Evolutionary conservation across 495 filamentous ascomycete genomes (phyloP), one percentile per base, ranked within the genome.

Genomic region (Parathielavia appendiculata): DNA sequence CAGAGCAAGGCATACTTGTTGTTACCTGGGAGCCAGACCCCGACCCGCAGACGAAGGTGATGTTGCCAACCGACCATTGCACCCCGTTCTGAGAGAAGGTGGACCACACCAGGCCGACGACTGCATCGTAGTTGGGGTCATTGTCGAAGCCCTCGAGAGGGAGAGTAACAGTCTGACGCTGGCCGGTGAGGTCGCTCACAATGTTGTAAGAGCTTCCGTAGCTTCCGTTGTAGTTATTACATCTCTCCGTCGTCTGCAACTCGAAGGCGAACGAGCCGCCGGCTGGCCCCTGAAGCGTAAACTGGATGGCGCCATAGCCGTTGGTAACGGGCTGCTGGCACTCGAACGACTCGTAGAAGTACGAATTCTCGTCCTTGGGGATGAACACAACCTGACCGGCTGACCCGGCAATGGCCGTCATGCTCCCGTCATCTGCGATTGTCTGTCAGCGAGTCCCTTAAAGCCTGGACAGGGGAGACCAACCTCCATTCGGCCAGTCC

Each of bases 321-420:
- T 71, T 65, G 23, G 73, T 71, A 11, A 66, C 62, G 39, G 76
- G 73, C 40, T 73, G 69, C 45, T 78, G 65, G 63, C 82, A 85
- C 10, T 66, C 59, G 54, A 84, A 79, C 12, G 74, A 76, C 56
- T 82, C 81, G 56, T 84, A 84, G 58, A 83, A 80, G 63, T 85
- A 85, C n/a, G 78, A 79, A 13, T 69, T 63, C 11, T 56, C 56
- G 46, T 72, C 58, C 34, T 73, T 78, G 10, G 79, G 79, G 6
- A 74, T 77, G 65, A 85, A 84, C 10, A 74, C 73, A 5, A 84
- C 74, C 59, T 74, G 69, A 52, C 75, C 72, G 22, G 70, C 72
- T 22, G 69, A 68, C 14, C 70, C 73, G 47, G 74, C 73, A 61
- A 82, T 79, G 16, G 72, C 69, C 47, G 69, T 73, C 75, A 83